Percentiles rank a stretch among this genome's conserved stretches.
Evolutionary conservation across 2,329 filamentous ascomycete species (phyloP).

Genomic region (Penicillium sp.): DNA sequence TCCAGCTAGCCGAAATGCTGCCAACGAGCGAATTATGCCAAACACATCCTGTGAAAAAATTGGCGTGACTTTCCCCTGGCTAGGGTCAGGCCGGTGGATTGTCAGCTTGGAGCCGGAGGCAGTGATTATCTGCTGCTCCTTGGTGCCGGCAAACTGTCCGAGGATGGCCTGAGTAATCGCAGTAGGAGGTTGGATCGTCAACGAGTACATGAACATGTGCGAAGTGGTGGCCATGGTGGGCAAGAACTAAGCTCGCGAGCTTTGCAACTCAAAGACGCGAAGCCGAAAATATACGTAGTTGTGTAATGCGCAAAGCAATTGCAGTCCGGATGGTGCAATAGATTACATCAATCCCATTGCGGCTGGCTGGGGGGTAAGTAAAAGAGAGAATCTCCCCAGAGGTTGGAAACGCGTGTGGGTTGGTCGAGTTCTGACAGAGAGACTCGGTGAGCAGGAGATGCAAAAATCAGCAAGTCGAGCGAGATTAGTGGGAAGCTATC

Average conservation of each 20-base stretch:
- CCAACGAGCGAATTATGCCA: conserved; percentile 88
- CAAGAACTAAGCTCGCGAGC: conserved; percentile 24
- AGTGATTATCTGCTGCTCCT: conserved; percentile 96
- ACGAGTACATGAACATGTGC: conserved; percentile 97
- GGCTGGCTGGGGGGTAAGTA: conserved; percentile 28
- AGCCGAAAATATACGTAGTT: not conserved
- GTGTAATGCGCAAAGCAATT: too few relatives aligned
- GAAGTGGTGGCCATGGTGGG: conserved; percentile 91
- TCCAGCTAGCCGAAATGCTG: conserved; percentile 88
- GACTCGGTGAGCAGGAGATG: conserved; percentile 19
- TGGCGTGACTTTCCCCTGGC: conserved; percentile 82
- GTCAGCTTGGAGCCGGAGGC: conserved; percentile 88
- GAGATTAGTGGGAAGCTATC: conserved; percentile 24
- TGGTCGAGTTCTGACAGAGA: conserved; percentile 12
- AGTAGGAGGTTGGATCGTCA: conserved; percentile 92
- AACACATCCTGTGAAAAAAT: conserved; percentile 93
- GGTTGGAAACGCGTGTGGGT: not conserved
- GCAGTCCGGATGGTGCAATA: conserved; percentile 30
- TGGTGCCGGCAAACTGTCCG: conserved; percentile 93
- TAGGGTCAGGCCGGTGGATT: conserved; percentile 82
- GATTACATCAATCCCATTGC: conserved; percentile 43
- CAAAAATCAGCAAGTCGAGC: conserved; percentile 33
- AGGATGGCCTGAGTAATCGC: conserved; percentile 88
- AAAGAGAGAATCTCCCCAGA: conserved; percentile 31
- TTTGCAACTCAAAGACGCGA: conserved; percentile 18